phyloP scores from a whole-genome alignment of 805 yeast species.

The Zygoascus bituminiphila region DNA sequence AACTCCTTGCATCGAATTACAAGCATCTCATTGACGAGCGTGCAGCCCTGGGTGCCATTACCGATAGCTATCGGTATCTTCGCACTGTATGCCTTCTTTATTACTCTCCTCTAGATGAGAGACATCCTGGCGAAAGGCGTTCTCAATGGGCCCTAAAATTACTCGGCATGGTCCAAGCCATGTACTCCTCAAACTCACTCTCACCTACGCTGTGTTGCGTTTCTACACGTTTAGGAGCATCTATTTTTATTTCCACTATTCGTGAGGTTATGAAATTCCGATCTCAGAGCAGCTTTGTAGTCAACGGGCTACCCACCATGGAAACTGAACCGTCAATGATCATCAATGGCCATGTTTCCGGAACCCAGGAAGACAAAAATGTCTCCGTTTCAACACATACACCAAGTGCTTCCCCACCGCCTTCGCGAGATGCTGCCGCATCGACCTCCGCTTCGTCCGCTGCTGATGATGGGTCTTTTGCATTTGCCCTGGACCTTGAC shows the following conservation, averaged over 20 bases:
- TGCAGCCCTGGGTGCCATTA: conserved; percentile 5
- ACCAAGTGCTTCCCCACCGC: background rate
- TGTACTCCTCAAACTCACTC: conserved; percentile 5
- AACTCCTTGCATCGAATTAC: conserved; percentile 8
- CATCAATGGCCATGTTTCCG: background rate
- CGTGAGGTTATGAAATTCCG: conserved; percentile 4
- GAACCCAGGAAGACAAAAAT: background rate
- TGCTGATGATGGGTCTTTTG: background rate
- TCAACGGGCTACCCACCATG: background rate
- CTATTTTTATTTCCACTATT: conserved; percentile 3
- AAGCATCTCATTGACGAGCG: conserved; percentile 6
- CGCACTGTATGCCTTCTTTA: background rate
- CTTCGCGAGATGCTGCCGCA: background rate
- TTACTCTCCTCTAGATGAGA: background rate
- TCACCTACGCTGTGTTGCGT: conserved; percentile 5
- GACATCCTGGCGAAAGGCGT: background rate
- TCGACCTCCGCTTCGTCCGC: background rate
- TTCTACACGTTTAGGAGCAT: conserved; percentile 9
- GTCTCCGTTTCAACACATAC: background rate
- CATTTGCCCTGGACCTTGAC: background rate
- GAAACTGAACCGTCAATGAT: background rate
- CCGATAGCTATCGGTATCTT: conserved; percentile 5
- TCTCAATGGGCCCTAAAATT: conserved; percentile 3
- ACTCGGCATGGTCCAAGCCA: conserved; percentile 3
- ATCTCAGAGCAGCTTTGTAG: background rate